Evolutionary conservation across 2,329 filamentous ascomycete genomes (phyloP).

Genomic region (Helminthosporium solani): DNA sequence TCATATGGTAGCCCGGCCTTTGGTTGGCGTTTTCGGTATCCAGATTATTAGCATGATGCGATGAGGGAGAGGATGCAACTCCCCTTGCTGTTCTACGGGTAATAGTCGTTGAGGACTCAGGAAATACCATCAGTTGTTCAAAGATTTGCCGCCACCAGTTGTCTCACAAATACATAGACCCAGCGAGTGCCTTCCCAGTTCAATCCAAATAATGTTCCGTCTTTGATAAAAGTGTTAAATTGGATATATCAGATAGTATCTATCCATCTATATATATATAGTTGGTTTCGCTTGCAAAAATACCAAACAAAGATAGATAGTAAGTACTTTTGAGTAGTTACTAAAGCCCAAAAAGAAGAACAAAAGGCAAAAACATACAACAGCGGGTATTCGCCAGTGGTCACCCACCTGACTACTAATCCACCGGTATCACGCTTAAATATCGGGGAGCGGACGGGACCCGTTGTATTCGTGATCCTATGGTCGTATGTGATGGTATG

Average conservation of each 20-base stretch:
- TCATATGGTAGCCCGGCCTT: not conserved
- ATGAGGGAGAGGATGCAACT: not conserved
- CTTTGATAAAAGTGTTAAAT: no score
- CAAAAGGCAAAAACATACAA: constrained; percentile 5
- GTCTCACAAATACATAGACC: no score
- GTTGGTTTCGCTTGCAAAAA: no score
- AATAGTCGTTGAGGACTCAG: not conserved
- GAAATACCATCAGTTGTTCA: not conserved
- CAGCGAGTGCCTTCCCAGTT: no score
- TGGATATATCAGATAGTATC: no score
- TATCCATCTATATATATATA: no score
- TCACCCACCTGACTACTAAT: constrained; percentile 3
- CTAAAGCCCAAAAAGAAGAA: not conserved
- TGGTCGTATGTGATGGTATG: constrained; percentile 2
- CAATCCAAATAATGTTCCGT: no score
- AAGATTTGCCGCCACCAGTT: no score
- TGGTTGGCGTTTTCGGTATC: not conserved
- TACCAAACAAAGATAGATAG: no score
- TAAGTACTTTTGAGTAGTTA: no score
- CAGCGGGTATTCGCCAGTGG: constrained; percentile 2
- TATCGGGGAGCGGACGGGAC: constrained; percentile 1
- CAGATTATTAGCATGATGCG: not conserved
- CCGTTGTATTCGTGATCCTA: not conserved
- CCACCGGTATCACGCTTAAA: not conserved
- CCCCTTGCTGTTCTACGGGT: not conserved